A percentile compares a stretch with the other conserved stretches of the same genome.
Evolutionary conservation across 2,329 filamentous ascomycete genomes (phyloP).

Genomic region (Xylaria sp.): DNA sequence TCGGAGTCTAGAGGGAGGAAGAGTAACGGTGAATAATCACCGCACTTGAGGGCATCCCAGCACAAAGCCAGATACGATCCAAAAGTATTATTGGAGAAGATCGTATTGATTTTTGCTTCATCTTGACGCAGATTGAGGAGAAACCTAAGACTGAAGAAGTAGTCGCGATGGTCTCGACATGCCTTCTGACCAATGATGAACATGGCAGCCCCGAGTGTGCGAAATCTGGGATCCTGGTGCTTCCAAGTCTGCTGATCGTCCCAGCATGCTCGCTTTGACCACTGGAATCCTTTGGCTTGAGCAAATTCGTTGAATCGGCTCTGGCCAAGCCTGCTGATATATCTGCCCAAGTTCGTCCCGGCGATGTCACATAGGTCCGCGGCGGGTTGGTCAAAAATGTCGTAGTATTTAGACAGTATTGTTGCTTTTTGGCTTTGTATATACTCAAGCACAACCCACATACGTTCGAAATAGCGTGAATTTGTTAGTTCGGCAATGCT

Average conservation of each 20-base stretch:
- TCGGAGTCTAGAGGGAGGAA: constrained; percentile 25
- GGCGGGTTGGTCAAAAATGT: constrained; percentile 20
- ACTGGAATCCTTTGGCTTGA: constrained; percentile 26
- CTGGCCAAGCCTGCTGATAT: constrained; percentile 28
- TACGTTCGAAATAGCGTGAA: constrained; percentile 29
- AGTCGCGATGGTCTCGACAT: constrained; percentile 30
- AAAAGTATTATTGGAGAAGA: constrained; percentile 28
- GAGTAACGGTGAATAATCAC: constrained; percentile 28
- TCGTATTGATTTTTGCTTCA: constrained; percentile 24
- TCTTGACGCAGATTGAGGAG: constrained; percentile 24
- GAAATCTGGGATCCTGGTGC: constrained; percentile 18
- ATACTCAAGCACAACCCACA: constrained; percentile 34
- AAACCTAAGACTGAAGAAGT: constrained; percentile 31
- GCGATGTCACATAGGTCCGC: constrained; percentile 17
- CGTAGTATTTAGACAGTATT: constrained; percentile 25
- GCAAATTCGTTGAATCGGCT: constrained; percentile 30
- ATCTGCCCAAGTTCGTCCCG: constrained; percentile 19
- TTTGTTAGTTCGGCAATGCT: constrained; percentile 28
- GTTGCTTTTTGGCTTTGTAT: constrained; percentile 26
- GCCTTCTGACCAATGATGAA: constrained; percentile 31
- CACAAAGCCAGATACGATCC: constrained; percentile 28
- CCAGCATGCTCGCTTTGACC: constrained; percentile 31
- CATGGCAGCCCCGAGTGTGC: constrained; percentile 27
- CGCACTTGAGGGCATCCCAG: constrained; percentile 26
- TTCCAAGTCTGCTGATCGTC: constrained; percentile 33